Percentiles rank a stretch among this genome's conserved stretches.
Evolutionary conservation across 257 asterid genomes (phyloP).

Genomic region (Capsicum rhomboideum): DNA sequence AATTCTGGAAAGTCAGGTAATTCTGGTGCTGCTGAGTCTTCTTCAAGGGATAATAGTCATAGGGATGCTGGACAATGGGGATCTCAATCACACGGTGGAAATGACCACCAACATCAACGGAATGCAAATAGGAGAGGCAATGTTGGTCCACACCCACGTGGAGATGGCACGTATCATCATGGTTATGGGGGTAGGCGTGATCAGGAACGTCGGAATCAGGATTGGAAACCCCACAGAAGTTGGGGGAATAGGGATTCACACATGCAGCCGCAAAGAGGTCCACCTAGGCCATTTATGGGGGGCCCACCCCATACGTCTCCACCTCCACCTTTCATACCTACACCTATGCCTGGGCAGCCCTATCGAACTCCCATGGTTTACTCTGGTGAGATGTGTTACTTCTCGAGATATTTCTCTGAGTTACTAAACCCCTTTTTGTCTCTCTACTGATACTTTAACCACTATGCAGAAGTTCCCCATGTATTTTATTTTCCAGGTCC

Average conservation of each 20-base stretch:
- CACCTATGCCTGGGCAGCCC: conserved; percentile 36
- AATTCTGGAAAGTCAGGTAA: conserved; percentile 28
- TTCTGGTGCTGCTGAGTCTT: conserved; percentile 29
- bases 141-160: conserved; percentile 50
- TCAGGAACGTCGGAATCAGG: conserved; percentile 50
- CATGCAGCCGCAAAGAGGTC: conserved; percentile 38
- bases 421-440: neutral
- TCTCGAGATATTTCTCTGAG: neutral
- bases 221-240: conserved; percentile 39
- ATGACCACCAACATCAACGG: conserved; percentile 47
- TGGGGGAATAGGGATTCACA: conserved; percentile 51
- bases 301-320: conserved; percentile 32
- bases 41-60: conserved; percentile 25
- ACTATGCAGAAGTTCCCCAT: conserved; percentile 43
- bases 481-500: conserved; percentile 37
- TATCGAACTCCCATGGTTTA: conserved; percentile 38
- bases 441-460: conserved; percentile 9
- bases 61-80: conserved; percentile 51
- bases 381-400: conserved; percentile 40
- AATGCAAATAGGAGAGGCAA: conserved; percentile 47
- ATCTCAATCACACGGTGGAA: conserved; percentile 33
- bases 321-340: conserved; percentile 26
- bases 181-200: conserved; percentile 58
- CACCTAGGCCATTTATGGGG: conserved; percentile 47
- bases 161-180: conserved; percentile 46